These are phyloP conservation scores for Gelatoporia subvermispora DNA, from an alignment of 768 basidiomycete genomes.

Conservation along the genomic window DNA sequence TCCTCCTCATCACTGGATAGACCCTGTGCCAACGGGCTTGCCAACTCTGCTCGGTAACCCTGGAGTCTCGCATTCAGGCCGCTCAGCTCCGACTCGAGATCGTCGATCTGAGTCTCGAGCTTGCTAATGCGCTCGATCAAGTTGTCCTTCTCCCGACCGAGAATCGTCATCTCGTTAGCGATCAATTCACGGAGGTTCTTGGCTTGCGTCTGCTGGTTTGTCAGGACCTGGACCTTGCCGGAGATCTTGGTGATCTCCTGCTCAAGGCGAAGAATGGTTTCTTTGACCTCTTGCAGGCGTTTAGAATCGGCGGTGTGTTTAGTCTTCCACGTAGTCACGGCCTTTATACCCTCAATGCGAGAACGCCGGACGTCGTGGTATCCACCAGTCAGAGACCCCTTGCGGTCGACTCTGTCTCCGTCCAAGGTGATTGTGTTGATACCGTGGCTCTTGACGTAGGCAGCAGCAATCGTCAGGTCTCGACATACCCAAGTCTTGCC, in stretches of 20 bases:
- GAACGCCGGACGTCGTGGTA: constrained; percentile 91
- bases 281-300: constrained; percentile 70
- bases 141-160: constrained; percentile 69
- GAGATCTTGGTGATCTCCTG: constrained; percentile 78
- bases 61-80: constrained; percentile 56
- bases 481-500: constrained; percentile 96
- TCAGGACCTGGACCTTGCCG: constrained; percentile 67
- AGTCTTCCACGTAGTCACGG: constrained; percentile 66
- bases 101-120: constrained; percentile 63
- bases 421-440: constrained; percentile 97
- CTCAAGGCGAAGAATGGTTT: constrained; percentile 64
- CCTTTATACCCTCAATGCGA: constrained; percentile 82
- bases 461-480: constrained; percentile 86
- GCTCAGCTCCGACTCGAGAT: constrained; percentile 67
- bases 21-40: constrained; percentile 68
- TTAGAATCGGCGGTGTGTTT: constrained; percentile 64
- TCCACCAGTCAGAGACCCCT: constrained; percentile 93
- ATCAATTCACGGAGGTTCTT: constrained; percentile 64
- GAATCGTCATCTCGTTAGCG: constrained; percentile 50
- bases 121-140: constrained; percentile 52
- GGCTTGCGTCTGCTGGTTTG: constrained; percentile 66
- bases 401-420: constrained; percentile 95
- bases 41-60: constrained; percentile 65
- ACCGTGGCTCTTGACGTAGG: constrained; percentile 90
- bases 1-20: constrained; percentile 70